phyloP scores from a whole-genome alignment of 768 basidiomycete genomes.

The Chlorophyllum brunneum region DNA sequence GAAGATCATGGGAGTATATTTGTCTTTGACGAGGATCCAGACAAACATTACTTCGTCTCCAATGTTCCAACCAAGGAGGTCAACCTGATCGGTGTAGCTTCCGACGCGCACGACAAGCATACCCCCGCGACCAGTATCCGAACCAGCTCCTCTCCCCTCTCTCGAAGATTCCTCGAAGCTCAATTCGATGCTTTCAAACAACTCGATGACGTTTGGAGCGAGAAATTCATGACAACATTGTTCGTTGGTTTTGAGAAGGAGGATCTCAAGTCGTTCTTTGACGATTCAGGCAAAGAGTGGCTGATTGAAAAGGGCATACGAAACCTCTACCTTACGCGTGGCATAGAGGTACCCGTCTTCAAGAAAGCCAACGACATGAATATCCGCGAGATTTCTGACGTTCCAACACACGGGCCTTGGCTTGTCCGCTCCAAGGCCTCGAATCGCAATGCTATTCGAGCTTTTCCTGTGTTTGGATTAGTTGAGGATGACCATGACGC shows the following conservation, averaged over 20 bases:
- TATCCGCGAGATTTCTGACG: constrained; percentile 16
- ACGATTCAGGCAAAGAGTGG: constrained; percentile 24
- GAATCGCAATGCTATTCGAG: constrained; percentile 10
- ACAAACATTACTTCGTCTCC: constrained; percentile 21
- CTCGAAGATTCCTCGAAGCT: constrained; percentile 22
- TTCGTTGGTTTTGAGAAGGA: constrained; percentile 27
- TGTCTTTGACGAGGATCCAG: constrained; percentile 12
- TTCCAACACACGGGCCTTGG: constrained; percentile 27
- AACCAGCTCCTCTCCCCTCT: constrained; percentile 22
- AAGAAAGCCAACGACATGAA: constrained; percentile 6
- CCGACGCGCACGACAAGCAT: constrained; percentile 13
- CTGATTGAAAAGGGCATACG: constrained; percentile 20
- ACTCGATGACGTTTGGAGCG: constrained; percentile 32
- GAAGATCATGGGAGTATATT: constrained; percentile 7
- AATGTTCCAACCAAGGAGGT: constrained; percentile 15
- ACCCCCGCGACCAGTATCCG: constrained; percentile 24
- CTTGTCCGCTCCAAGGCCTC: constrained; percentile 14
- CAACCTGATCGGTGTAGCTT: constrained; percentile 1
- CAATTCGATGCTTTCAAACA: constrained; percentile 21
- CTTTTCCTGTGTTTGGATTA: constrained; percentile 31
- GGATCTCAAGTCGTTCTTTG: constrained; percentile 20
- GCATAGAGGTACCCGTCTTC: constrained; percentile 8
- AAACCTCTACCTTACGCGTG: constrained; percentile 6
- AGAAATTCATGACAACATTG: constrained; percentile 23
- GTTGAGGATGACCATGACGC: constrained; percentile 39